A percentile compares a stretch with the other conserved stretches of the same genome.
Evolutionary conservation across 2,329 filamentous ascomycete species (phyloP).

Genomic region (Fusarium sp.): DNA sequence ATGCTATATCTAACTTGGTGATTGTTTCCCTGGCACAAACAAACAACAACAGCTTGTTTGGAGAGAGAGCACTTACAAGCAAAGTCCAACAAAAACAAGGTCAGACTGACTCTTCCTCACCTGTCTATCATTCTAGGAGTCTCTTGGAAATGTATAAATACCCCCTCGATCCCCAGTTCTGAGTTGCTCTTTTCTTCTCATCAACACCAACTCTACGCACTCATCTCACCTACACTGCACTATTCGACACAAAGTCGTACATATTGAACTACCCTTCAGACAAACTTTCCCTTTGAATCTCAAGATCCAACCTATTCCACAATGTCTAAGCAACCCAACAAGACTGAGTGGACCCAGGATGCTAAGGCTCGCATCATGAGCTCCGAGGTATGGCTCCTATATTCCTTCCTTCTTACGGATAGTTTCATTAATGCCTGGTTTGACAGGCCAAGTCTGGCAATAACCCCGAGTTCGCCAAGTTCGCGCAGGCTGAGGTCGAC

Average conservation of each 20-base stretch:
- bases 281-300: neutral
- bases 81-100: neutral
- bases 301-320: neutral
- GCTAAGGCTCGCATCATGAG: slow-evolving; percentile 18
- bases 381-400: neutral
- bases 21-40: neutral
- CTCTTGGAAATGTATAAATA: slow-evolving; percentile 23
- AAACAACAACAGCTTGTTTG: neutral
- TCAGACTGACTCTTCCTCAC: neutral
- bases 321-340: slow-evolving; percentile 15
- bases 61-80: neutral
- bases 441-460: slow-evolving; percentile 20
- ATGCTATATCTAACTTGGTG: neutral
- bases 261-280: neutral
- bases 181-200: neutral
- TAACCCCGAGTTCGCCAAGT: slow-evolving; percentile 3
- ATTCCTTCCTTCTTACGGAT: too few species aligned
- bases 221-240: neutral
- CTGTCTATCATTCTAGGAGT: neutral
- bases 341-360: slow-evolving; percentile 13
- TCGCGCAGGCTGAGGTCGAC: slow-evolving; percentile 14
- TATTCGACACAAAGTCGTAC: neutral
- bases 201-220: slow-evolving; percentile 1
- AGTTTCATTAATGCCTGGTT: neutral
- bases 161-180: neutral